Evolutionary conservation across 2,329 filamentous ascomycete genomes (phyloP), one percentile per base, ranked within the genome.

Genomic region (Colletotrichum coccodes): DNA sequence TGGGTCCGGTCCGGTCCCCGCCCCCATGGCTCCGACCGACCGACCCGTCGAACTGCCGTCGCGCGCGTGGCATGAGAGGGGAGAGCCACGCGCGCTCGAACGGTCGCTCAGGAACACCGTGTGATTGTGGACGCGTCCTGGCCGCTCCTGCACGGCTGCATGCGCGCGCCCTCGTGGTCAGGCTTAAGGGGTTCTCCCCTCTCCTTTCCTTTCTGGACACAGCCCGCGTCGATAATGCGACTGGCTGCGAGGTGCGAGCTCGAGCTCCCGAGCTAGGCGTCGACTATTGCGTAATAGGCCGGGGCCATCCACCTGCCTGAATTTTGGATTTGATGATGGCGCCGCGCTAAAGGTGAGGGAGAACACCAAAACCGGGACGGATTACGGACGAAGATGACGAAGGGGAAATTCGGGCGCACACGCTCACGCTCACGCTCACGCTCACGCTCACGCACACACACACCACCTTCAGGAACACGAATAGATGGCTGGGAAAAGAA

Each of bases 301-400:
- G 3, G 30, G 30, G n/a, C 30, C 9, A n/a, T n/a, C n/a, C n/a
- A n/a, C n/a, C n/a, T n/a, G 6, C 11, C 3, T n/a, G 3, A 14
- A 46, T 34, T 58, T 46, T 58, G 40, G 40, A 40, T 44, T 58
- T 46, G 54, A 58, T 26, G 38, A 58, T 23, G 52, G 52, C 34
- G 52, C 34, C 52, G 14, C 11, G 23, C 28, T 34, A 32, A 46
- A 23, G 26, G 21, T 46, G 28, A 21, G 3, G 16, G 34, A 3
- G 9, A 30, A 21, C 40, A 3, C 3, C 8, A 34, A 34, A 46
- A 40, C n/a, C 12, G 40, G 40, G 54, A n/a, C 11, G 28, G 49
- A 23, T 53, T 8, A 30, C 49, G 49, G n/a, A 32, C 5, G 3
- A 16, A n/a, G 14, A 30, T n/a, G 16, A 30, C 21, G 12, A 23